phyloP scores from a whole-genome alignment of 2,329 filamentous ascomycete species.

The Phoma sp. region DNA sequence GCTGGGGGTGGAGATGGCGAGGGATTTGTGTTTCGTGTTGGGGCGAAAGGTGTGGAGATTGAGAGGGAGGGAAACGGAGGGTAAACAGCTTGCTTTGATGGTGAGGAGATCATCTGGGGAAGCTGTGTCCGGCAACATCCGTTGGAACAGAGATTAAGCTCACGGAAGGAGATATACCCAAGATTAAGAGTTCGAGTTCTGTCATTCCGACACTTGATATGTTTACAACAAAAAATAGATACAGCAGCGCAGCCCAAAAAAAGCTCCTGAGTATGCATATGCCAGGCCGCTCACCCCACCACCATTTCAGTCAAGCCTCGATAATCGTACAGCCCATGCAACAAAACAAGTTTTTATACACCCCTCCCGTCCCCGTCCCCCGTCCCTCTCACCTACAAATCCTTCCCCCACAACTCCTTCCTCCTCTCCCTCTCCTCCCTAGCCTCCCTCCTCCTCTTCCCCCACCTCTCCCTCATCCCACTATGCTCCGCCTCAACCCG shows the following conservation, averaged over 20 bases:
- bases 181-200: not conserved
- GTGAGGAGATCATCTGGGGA: no score
- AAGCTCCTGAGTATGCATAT: conserved; percentile 17
- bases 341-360: conserved; percentile 13
- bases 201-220: conserved; percentile 9
- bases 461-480: conserved; percentile 65
- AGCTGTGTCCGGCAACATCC: no score
- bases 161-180: no score
- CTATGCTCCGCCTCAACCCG: conserved; percentile 57
- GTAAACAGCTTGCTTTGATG: not conserved
- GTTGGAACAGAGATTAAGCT: no score
- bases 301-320: not conserved
- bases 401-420: conserved; percentile 66
- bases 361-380: not conserved
- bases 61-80: not conserved
- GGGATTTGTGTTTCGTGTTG: conserved; percentile 39
- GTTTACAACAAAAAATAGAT: conserved; percentile 10
- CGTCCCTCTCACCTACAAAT: conserved; percentile 52
- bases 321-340: conserved; percentile 16
- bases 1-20: conserved; percentile 2
- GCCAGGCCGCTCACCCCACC: not conserved
- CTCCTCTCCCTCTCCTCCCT: conserved; percentile 66
- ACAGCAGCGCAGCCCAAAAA: not conserved
- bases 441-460: conserved; percentile 62
- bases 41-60: conserved; percentile 17